Percentiles rank a stretch among this genome's conserved stretches.
Evolutionary conservation across 768 basidiomycete species (phyloP).

Genomic region (Trametes cinnabarina): DNA sequence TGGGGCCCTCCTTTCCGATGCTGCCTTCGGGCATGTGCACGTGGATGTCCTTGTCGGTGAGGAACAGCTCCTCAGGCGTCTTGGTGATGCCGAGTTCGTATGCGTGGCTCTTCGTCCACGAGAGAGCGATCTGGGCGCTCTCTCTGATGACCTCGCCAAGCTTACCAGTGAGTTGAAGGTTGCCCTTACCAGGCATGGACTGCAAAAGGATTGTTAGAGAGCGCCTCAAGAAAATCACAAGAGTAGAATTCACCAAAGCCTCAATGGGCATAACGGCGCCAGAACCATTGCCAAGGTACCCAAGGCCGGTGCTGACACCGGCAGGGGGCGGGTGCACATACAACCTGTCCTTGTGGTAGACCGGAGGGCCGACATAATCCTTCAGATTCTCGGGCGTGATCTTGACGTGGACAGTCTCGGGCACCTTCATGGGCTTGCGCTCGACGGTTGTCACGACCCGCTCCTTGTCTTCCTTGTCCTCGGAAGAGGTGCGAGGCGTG

Average conservation of each 20-base stretch:
- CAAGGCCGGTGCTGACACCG: conserved; percentile 92
- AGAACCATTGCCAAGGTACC: conserved; percentile 94
- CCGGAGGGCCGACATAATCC: conserved; percentile 94
- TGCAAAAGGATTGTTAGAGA: conserved; percentile 31
- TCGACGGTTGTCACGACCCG: conserved; percentile 72
- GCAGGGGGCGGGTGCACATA: conserved; percentile 79
- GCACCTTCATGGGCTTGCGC: conserved; percentile 79
- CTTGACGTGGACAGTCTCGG: conserved; percentile 69
- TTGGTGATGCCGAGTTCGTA: conserved; percentile 84
- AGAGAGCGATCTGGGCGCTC: conserved; percentile 90
- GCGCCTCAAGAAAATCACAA: neutral
- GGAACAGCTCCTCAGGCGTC: conserved; percentile 66
- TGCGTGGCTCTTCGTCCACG: conserved; percentile 91
- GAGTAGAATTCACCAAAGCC: conserved; percentile 64
- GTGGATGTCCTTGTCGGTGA: conserved; percentile 87
- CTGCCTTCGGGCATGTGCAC: conserved; percentile 97
- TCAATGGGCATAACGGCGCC: conserved; percentile 98
- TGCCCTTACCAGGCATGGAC: conserved; percentile 97
- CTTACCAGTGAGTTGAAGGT: conserved; percentile 91
- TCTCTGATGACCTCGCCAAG: conserved; percentile 98
- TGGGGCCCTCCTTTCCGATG: conserved; percentile 93
- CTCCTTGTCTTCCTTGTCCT: conserved; percentile 33
- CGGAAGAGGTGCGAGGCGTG: conserved; percentile 22
- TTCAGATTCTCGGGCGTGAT: conserved; percentile 88
- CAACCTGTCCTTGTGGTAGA: conserved; percentile 94